These are phyloP conservation scores for Salicornia ramosissima DNA, from an alignment of 148 eudicot species.

Conservation along the genomic window DNA sequence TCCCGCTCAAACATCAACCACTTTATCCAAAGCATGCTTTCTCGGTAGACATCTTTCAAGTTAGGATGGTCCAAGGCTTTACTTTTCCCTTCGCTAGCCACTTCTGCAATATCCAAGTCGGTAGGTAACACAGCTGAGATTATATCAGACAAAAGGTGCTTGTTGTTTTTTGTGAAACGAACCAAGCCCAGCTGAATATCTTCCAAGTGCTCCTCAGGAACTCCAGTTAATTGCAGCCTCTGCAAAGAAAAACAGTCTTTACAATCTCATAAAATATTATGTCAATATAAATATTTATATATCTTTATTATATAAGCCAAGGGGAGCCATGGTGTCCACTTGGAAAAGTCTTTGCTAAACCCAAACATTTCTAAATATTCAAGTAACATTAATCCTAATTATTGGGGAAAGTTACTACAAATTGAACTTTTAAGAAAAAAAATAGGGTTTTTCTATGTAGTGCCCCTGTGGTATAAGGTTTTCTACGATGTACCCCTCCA, in stretches of 20 bases:
- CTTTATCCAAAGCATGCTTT: constrained; percentile 77
- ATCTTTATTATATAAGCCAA: no score
- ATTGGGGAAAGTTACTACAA: no score
- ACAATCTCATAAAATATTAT: neutral
- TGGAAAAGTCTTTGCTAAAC: no score
- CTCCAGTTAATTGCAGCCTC: constrained; percentile 62
- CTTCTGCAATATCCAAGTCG: constrained; percentile 50
- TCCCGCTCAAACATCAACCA: constrained; percentile 98
- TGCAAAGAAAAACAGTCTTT: constrained; percentile 24
- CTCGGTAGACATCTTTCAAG: constrained; percentile 43
- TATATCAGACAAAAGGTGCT: constrained; percentile 32
- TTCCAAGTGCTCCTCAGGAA: constrained; percentile 53
- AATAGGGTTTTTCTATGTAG: no score
- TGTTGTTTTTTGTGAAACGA: constrained; percentile 46
- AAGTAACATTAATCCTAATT: no score
- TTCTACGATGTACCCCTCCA: no score
- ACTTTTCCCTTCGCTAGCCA: constrained; percentile 24
- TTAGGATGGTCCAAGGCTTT: constrained; percentile 21
- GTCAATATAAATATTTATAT: neutral
- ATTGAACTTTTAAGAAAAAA: no score
- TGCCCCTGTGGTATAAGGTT: no score
- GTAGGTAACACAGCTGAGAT: constrained; percentile 61
- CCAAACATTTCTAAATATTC: no score
- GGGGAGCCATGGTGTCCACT: no score
- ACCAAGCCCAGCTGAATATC: constrained; percentile 61